Percentiles rank a stretch among this genome's conserved stretches.
These are phyloP conservation scores for Protomyces arabidopsidicola DNA, from an alignment of 1,139 yeast species.

Conservation along the genomic window DNA sequence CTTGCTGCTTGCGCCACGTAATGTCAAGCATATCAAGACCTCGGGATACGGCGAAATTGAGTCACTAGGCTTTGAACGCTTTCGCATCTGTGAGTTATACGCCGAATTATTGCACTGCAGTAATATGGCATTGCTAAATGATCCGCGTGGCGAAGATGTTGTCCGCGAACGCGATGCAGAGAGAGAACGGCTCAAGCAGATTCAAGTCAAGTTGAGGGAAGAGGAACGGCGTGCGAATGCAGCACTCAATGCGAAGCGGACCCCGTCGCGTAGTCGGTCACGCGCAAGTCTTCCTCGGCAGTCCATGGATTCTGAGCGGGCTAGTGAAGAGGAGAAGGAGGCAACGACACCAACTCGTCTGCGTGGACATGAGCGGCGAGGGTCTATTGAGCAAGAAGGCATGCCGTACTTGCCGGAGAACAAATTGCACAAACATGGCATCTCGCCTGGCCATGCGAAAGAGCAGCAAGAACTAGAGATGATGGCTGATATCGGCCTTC, in stretches of 20 bases:
- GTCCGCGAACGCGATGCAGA: constrained; percentile 71
- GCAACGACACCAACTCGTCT: constrained; percentile 26
- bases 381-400: constrained; percentile 20
- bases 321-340: constrained; percentile 33
- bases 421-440: constrained; percentile 12
- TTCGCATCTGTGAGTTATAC: constrained; percentile 86
- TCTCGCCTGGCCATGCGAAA: constrained; percentile 1
- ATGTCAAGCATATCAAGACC: constrained; percentile 44
- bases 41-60: constrained; percentile 74
- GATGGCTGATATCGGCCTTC: constrained; percentile 24
- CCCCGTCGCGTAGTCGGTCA: not conserved
- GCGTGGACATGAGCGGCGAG: constrained; percentile 6
- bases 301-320: constrained; percentile 12
- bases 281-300: not conserved
- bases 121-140: constrained; percentile 89
- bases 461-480: constrained; percentile 23
- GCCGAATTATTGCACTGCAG: constrained; percentile 96
- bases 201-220: not conserved
- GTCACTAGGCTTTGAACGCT: constrained; percentile 92
- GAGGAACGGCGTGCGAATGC: not conserved
- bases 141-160: constrained; percentile 72
- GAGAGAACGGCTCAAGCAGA: constrained; percentile 42
- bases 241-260: not conserved
- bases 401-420: constrained; percentile 20
- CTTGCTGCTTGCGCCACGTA: constrained; percentile 45